Evolutionary conservation across 78 protist species (phyloP), one percentile per base, ranked within the genome.

Genomic region (Anaeramoeba flamelloides): DNA sequence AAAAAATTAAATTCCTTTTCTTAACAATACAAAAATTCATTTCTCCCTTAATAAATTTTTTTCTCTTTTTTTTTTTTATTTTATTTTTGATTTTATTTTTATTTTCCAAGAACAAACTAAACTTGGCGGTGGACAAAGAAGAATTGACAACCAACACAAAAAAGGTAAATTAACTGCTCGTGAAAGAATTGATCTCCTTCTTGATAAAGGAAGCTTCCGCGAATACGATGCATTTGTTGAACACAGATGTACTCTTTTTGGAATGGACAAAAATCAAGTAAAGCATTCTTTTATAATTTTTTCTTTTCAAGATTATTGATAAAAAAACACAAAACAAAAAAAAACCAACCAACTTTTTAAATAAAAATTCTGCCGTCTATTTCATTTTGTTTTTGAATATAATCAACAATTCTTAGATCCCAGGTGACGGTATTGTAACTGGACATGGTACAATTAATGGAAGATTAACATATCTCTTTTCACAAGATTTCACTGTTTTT

Each of bases 341-440:
- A n/a, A n/a, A n/a, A n/a, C n/a, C n/a, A n/a, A n/a, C n/a, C n/a
- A n/a, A n/a, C n/a, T n/a, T n/a, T n/a, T n/a, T n/a, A n/a, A n/a
- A n/a, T n/a, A n/a, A n/a, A n/a, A n/a, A n/a, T n/a, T n/a, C n/a
- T n/a, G n/a, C n/a, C n/a, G n/a, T n/a, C n/a, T n/a, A n/a, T n/a
- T n/a, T n/a, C n/a, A n/a, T n/a, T n/a, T n/a, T n/a, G n/a, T n/a
- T n/a, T n/a, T n/a, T n/a, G n/a, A n/a, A n/a, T n/a, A n/a, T n/a
- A n/a, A n/a, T n/a, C n/a, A n/a, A n/a, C n/a, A n/a, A n/a, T n/a
- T n/a, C n/a, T n/a, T n/a, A 82, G 89, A 3, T 30, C 22, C 85
- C 93, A 33, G 98, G 98, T 36, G 98, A 95, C 75, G 96, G 97
- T 39, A 93, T 94, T 2, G 92, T 95, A 41, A 94, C 97, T 0